These are phyloP conservation scores for Ogataea paradorogensis DNA, from an alignment of 805 yeast species.

Conservation along the genomic window DNA sequence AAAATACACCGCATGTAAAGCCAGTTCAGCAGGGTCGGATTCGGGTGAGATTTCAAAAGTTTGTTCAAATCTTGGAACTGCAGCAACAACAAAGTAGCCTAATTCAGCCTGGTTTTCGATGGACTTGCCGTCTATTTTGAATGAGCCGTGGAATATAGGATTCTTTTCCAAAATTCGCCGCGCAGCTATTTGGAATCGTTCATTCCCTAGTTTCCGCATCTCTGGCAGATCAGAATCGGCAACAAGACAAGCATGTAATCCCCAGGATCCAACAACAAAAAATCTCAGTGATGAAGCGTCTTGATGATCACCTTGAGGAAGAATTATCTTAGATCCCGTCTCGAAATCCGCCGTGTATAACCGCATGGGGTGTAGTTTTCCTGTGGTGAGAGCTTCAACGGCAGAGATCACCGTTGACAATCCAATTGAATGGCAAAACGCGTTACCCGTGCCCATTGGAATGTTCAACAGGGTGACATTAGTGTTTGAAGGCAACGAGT, in stretches of 20 bases:
- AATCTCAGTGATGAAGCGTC: slow-evolving; percentile 28
- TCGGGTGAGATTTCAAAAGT: slow-evolving; percentile 61
- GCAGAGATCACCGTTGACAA: slow-evolving; percentile 35
- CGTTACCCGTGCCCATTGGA: slow-evolving; percentile 88
- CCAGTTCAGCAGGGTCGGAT: slow-evolving; percentile 42
- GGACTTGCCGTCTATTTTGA: slow-evolving; percentile 6
- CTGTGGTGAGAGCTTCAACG: slow-evolving; percentile 35
- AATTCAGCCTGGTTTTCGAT: slow-evolving; percentile 38
- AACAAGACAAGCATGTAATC: slow-evolving; percentile 80
- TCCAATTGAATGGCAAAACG: slow-evolving; percentile 63
- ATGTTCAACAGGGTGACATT: slow-evolving; percentile 36
- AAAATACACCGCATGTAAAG: slow-evolving; percentile 48
- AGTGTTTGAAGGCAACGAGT: slow-evolving; percentile 30
- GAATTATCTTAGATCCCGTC: slow-evolving; percentile 21
- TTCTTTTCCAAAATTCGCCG: slow-evolving; percentile 44
- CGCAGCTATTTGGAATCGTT: slow-evolving; percentile 72
- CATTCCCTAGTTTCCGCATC: slow-evolving; percentile 58
- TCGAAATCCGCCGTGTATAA: slow-evolving; percentile 46
- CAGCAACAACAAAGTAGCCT: slow-evolving; percentile 59
- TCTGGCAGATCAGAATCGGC: slow-evolving; percentile 75
- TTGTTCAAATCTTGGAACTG: slow-evolving; percentile 56
- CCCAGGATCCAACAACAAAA: slow-evolving; percentile 77
- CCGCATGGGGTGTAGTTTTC: slow-evolving; percentile 32
- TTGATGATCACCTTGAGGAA: neutral
- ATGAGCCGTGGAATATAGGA: slow-evolving; percentile 50